Percentiles rank a stretch among this genome's conserved stretches.
Conservation (phyloP, 345 rosid genomes). For the Pistacia integerrima region DNA sequence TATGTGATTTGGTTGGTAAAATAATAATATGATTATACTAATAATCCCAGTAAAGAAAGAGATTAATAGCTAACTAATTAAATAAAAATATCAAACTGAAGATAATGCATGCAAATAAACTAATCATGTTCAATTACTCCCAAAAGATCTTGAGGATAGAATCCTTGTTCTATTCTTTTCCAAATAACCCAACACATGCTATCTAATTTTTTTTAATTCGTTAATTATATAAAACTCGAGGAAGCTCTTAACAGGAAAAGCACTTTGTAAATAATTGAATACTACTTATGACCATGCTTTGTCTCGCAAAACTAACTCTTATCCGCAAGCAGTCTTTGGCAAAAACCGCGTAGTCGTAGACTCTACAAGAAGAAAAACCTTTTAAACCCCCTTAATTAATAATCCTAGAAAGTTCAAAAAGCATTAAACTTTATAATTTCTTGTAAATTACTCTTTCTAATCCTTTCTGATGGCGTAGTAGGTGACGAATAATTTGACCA, state of each 20-base stretch:
- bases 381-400: conserved; percentile 15
- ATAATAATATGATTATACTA: not conserved
- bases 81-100: not conserved
- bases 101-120: not conserved
- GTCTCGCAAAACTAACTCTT: conserved; percentile 17
- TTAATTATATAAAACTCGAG: conserved; percentile 6
- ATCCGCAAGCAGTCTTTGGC: not conserved
- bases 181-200: conserved; percentile 14
- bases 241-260: not conserved
- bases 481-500: conserved; percentile 30
- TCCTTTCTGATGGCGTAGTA: conserved; percentile 27
- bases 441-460: conserved; percentile 30
- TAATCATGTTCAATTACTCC: not conserved
- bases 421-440: conserved; percentile 21
- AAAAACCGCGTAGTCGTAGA: conserved; percentile 35
- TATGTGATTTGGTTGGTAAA: conserved; percentile 14
- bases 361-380: conserved; percentile 1
- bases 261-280: conserved; percentile 1
- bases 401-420: conserved; percentile 23
- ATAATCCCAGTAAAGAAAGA: not conserved
- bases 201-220: not conserved
- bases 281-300: conserved; percentile 15
- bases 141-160: conserved; percentile 7
- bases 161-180: conserved; percentile 1
- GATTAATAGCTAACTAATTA: not conserved